A percentile compares a stretch with the other conserved stretches of the same genome.
Evolutionary conservation across 1,284 basidiomycete genomes (phyloP).

Genomic region (Vanrija sp.): DNA sequence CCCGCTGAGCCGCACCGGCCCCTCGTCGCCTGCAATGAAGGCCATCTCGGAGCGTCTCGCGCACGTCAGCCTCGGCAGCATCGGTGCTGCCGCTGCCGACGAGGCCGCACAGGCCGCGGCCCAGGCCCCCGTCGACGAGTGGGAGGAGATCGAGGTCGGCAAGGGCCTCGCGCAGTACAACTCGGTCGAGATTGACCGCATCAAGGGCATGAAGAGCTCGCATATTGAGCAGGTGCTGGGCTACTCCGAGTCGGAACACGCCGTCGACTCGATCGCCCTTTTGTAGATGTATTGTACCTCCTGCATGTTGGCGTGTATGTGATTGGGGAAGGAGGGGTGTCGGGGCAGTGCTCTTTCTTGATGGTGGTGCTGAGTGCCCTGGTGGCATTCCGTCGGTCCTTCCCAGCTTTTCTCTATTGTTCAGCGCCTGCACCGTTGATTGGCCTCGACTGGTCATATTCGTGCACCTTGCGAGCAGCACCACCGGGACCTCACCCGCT

Average conservation of each 20-base stretch:
- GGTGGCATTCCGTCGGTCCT: too few relatives aligned
- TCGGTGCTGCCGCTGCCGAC: slow-evolving; percentile 2
- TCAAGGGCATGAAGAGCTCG: slow-evolving; percentile 86
- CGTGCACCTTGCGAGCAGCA: too few relatives aligned
- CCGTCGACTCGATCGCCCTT: slow-evolving; percentile 76
- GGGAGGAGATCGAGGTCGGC: slow-evolving; percentile 84
- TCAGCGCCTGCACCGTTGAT: too few relatives aligned
- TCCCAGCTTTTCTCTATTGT: too few relatives aligned
- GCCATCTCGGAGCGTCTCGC: slow-evolving; percentile 25
- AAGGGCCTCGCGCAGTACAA: slow-evolving; percentile 95
- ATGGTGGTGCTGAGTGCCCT: too few relatives aligned
- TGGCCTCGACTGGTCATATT: too few relatives aligned
- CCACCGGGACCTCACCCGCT: too few relatives aligned
- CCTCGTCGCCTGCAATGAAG: slow-evolving; percentile 32
- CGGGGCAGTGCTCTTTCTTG: too few relatives aligned
- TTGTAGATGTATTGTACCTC: slow-evolving; percentile 14
- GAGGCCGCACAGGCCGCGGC: background rate
- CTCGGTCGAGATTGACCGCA: slow-evolving; percentile 79
- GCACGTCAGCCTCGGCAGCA: background rate
- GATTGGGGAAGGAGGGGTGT: too few relatives aligned
- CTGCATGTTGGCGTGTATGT: background rate
- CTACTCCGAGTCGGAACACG: slow-evolving; percentile 93
- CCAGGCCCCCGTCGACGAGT: slow-evolving; percentile 52
- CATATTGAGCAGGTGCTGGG: slow-evolving; percentile 76
- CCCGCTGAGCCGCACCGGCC: slow-evolving; percentile 35